Evolutionary conservation across 352 stramenopile genomes (phyloP).

Genomic region (Phytophthora niederhauseri): DNA sequence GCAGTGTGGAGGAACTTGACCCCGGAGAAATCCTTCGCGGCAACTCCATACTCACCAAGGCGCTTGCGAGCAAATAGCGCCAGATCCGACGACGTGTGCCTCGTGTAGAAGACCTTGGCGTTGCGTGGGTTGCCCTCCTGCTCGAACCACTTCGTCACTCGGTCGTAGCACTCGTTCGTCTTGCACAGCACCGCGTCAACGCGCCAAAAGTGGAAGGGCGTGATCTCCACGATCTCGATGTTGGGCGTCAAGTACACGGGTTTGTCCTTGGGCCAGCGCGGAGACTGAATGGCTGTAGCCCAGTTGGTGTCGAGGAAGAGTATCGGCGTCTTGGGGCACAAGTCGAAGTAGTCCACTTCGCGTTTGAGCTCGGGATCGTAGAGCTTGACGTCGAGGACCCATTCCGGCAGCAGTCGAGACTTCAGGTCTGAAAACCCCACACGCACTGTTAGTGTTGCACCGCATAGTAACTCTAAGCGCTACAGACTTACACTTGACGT

Average conservation of each 20-base stretch:
- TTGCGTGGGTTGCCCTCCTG: constrained; percentile 52
- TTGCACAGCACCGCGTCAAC: constrained; percentile 72
- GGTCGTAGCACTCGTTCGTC: constrained; percentile 52
- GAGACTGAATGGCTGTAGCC: constrained; percentile 24
- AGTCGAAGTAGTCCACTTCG: constrained; percentile 56
- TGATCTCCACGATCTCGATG: constrained; percentile 63
- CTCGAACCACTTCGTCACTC: constrained; percentile 51
- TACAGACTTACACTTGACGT: constrained; percentile 50
- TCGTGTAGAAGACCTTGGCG: constrained; percentile 56
- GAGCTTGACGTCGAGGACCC: constrained; percentile 38
- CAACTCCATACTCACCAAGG: constrained; percentile 30
- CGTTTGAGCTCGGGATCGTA: constrained; percentile 29
- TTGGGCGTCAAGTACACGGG: constrained; percentile 57
- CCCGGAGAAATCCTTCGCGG: constrained; percentile 45
- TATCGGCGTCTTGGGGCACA: constrained; percentile 55
- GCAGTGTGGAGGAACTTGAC: constrained; percentile 58
- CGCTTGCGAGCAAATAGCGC: constrained; percentile 29
- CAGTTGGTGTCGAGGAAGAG: constrained; percentile 70
- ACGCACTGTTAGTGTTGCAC: background rate
- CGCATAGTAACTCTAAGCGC: background rate
- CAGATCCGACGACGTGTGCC: constrained; percentile 52
- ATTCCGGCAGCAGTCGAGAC: constrained; percentile 41
- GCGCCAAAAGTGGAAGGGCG: constrained; percentile 49
- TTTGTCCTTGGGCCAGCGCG: constrained; percentile 43
- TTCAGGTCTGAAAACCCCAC: constrained; percentile 29